A percentile compares a stretch with the other conserved stretches of the same genome.
Evolutionary conservation across 1,139 yeast genomes (phyloP).

Genomic region (Yamadazyma diddensiae): DNA sequence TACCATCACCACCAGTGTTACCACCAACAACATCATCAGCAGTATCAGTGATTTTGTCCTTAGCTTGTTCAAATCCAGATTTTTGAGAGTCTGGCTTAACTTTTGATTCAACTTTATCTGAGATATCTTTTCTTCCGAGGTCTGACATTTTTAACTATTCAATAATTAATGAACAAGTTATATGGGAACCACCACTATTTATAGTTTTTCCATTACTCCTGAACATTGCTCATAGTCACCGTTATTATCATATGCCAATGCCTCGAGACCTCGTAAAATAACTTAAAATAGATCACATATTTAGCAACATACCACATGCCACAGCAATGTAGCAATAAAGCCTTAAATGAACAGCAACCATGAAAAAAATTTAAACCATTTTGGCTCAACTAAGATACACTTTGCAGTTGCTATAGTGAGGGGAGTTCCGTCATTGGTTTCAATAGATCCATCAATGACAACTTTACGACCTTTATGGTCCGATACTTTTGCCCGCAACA

Average conservation of each 20-base stretch:
- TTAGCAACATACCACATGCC: constrained; percentile 1
- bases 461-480: constrained; percentile 79
- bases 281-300: not conserved
- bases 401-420: constrained; percentile 52
- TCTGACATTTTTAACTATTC: constrained; percentile 32
- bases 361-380: constrained; percentile 69
- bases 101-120: constrained; percentile 36
- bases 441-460: constrained; percentile 62
- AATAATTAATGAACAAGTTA: not conserved
- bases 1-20: constrained; percentile 30
- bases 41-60: constrained; percentile 34
- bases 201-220: constrained; percentile 1
- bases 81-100: constrained; percentile 44
- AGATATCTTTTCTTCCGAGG: constrained; percentile 43
- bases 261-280: constrained; percentile 3
- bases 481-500: constrained; percentile 64
- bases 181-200: constrained; percentile 2
- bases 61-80: constrained; percentile 34
- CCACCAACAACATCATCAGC: constrained; percentile 38
- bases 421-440: constrained; percentile 36
- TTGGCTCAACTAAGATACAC: constrained; percentile 73
- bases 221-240: constrained; percentile 1
- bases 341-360: constrained; percentile 45
- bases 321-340: constrained; percentile 7
- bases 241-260: not conserved